Evolutionary conservation across 106 monocot species (phyloP), one percentile per base, ranked within the genome.

Genomic region (Cymbidium sinense): DNA sequence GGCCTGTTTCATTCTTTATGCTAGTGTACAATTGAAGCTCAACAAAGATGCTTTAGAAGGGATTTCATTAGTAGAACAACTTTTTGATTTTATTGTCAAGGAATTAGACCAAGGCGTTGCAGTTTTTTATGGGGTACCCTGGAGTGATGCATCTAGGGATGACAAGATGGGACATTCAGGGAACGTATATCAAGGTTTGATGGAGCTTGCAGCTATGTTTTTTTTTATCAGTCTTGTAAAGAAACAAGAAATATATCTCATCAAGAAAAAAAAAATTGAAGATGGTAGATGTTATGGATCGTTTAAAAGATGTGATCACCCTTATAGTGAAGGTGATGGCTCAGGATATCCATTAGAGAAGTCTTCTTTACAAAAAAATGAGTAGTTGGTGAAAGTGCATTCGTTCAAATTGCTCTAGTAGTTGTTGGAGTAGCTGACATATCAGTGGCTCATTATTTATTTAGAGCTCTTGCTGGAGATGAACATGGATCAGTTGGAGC

Each of bases 141-240:
- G 88, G 89, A 70, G n/a, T 71, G 93, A 91, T 80, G 43, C 78
- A 61, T 37, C 83, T 31, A 84, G 86, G 84, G 96, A 98, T 80
- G 90, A 92, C 64, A 94, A 87, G 72, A 47, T 75, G 84, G 88
- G 86, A 27, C 77, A 73, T 43, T 67, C 82, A 13, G 82, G 75
- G 67, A 81, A 74, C 70, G 69, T 54, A 67, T 84, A 92, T 12
- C 82, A 85, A 74, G 75, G 72, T 25, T 79, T 94, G 52, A 88
- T 94, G 89, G 91, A 94, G 64, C 86, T 98, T 79, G 85, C 88
- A 62, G 89, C 91, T 78, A 70, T 81, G 72, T n/a, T n/a, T 86
- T 90, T 61, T 90, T 91, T 73, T 94, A 91, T 78, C 81, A 98
- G 96, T 88, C 84, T 74, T 92, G 86, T 76, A 79, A 77, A 77